phyloP scores from a whole-genome alignment of 805 yeast species.

The Jamesozyma spencerorum region DNA sequence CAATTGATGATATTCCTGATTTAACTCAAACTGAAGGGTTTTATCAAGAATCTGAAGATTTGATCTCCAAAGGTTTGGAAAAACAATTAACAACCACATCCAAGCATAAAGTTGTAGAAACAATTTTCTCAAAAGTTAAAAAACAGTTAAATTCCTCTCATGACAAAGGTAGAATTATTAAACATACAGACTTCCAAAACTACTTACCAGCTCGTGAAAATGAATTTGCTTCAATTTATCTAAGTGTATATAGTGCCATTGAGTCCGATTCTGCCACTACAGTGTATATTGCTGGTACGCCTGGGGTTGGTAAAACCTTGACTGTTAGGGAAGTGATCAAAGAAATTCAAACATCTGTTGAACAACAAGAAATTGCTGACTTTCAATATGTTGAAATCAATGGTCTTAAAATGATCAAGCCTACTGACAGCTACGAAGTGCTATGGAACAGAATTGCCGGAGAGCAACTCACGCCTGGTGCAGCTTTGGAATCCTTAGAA shows the following conservation, averaged over 20 bases:
- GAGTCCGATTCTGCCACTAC: conserved; percentile 68
- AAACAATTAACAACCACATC: conserved; percentile 32
- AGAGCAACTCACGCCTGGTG: conserved; percentile 46
- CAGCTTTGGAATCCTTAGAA: conserved; percentile 62
- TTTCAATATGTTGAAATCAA: conserved; percentile 82
- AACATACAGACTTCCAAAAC: conserved; percentile 32
- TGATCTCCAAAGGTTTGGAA: conserved; percentile 20
- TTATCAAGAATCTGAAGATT: conserved; percentile 15
- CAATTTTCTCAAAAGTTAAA: conserved; percentile 28
- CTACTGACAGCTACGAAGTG: conserved; percentile 71
- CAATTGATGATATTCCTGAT: conserved; percentile 25
- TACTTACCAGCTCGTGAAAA: conserved; percentile 78
- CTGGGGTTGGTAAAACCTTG: conserved; percentile 96
- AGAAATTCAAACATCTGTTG: conserved; percentile 42
- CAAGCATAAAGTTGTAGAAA: conserved; percentile 29
- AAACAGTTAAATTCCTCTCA: conserved; percentile 35
- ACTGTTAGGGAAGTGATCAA: conserved; percentile 80
- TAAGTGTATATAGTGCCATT: conserved; percentile 63
- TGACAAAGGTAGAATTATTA: conserved; percentile 35
- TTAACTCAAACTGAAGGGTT: conserved; percentile 23
- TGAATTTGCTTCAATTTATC: conserved; percentile 64
- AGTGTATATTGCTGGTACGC: conserved; percentile 89
- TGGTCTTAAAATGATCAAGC: conserved; percentile 75
- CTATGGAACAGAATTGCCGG: conserved; percentile 72
- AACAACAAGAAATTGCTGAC: conserved; percentile 32